A percentile compares a stretch with the other conserved stretches of the same genome.
Conservation (phyloP, 108 stramenopile genomes). For the Skeletonema costatum region DNA sequence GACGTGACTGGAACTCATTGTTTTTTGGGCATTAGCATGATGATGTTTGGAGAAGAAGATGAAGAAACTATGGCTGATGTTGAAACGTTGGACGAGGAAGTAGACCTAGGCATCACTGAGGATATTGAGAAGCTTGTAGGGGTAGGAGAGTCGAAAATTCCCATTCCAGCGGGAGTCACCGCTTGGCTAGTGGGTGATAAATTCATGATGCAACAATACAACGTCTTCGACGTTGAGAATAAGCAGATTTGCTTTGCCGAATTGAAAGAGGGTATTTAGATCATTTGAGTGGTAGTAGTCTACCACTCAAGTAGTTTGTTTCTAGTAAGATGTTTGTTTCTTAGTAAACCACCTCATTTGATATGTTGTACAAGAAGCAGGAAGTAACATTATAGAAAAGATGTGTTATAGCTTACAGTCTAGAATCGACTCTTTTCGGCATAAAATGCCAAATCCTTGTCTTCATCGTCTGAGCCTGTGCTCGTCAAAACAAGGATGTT, state of each 20-base stretch:
- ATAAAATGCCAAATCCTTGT: background rate
- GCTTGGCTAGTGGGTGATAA: conserved; percentile 85
- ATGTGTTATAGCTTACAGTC: background rate
- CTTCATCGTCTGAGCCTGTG: background rate
- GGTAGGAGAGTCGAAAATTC: conserved; percentile 47
- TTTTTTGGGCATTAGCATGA: conserved; percentile 48
- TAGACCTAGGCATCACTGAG: conserved; percentile 51
- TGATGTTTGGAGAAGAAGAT: conserved; percentile 25
- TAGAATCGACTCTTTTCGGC: conserved; percentile 7
- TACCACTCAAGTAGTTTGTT: too few relatives aligned
- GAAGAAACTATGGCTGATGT: conserved; percentile 30
- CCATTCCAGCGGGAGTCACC: conserved; percentile 47
- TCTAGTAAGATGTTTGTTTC: too few relatives aligned
- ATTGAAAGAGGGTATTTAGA: conserved; percentile 10
- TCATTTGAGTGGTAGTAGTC: background rate
- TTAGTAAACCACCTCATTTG: background rate
- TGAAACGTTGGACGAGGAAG: conserved; percentile 12
- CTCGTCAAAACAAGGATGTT: background rate
- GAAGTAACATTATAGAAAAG: background rate
- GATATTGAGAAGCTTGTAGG: conserved; percentile 34
- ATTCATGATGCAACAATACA: conserved; percentile 83
- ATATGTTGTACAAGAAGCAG: too few relatives aligned
- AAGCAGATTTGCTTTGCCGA: conserved; percentile 62
- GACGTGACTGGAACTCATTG: conserved; percentile 31
- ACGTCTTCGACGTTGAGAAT: conserved; percentile 63